Base-by-base conservation (phyloP, 2,329 filamentous ascomycete species). In the Colletotrichum destructivum region DNA sequence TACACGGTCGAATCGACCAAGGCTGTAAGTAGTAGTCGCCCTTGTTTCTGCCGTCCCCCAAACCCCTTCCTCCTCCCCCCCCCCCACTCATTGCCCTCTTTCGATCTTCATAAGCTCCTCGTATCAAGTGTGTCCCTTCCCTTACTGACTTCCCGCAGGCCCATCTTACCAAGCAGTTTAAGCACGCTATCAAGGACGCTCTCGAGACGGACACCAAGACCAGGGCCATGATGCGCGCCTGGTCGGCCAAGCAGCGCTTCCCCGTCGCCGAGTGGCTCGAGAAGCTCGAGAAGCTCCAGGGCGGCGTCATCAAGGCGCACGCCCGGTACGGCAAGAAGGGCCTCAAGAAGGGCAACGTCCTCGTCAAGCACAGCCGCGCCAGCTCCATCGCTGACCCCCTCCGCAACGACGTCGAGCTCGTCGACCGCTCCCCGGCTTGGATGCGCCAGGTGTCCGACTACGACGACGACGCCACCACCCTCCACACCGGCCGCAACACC, bases 211-310 rank as follows among this genome's bases (percentile, higher is more conserved):
- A 88, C 73, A 80, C 81, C 18, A 83, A 88, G 47, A 87, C 86
- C 21, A 83, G 90, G 66, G 87, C 88, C 1, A 83, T 88, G 76
- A 92, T 92, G 90, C 85, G 90, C 77, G 90, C 90, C 59, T 85
- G 89, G 69, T 90, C 89, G 23, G 89, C 88, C 8, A 89, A 89
- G 75, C 90, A 92, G 76, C 86, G 90, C 26, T 92, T 92, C 81
- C 90, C 90, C 21, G 90, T 92, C 13, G 88, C 88, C 7, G 89
- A 92, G 76, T 92, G 90, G 90, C 84, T 91, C 62, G 88, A 91
- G 76, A 89, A 90, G 73, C 81, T 92, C 15, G 90, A 91, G 73
- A 89, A 88, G 57, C 84, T 92, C 23, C 90, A 92, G 76, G 82
- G 82, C 12, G 89, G 87, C 15, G 85, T 89, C 1, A 91, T 92